A percentile compares a stretch with the other conserved stretches of the same genome.
Conservation (phyloP, 176 grass and related monocot genomes). For the Eragrostis curvula region DNA sequence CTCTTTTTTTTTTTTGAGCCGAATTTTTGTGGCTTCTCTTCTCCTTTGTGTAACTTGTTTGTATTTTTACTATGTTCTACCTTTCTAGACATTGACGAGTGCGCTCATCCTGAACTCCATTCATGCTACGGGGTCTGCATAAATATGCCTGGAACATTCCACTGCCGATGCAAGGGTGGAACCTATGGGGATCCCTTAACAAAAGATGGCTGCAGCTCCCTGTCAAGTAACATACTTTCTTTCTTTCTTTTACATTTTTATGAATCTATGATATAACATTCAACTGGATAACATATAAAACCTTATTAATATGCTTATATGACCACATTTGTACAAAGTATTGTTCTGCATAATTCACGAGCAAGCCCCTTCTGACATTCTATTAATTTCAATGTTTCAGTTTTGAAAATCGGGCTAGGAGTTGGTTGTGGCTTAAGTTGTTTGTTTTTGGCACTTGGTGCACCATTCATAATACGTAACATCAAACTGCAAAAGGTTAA, state of each 20-base stretch:
- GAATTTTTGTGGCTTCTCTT: no score
- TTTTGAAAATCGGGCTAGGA: slow-evolving; percentile 38
- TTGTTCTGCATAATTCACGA: no score
- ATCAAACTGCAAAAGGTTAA: no score
- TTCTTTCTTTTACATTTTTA: no score
- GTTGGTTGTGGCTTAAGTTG: slow-evolving; percentile 24
- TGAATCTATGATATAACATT: no score
- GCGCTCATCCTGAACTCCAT: neutral
- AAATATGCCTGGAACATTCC: slow-evolving; percentile 8
- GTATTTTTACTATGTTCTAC: neutral
- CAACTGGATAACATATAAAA: no score
- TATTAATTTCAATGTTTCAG: neutral
- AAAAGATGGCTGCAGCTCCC: neutral
- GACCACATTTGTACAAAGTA: neutral
- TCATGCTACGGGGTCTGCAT: slow-evolving; percentile 29
- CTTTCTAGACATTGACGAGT: slow-evolving; percentile 34
- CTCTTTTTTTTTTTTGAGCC: no score
- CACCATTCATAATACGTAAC: no score
- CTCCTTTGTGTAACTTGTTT: no score
- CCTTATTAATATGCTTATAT: no score
- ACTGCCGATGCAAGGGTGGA: neutral
- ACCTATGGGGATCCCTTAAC: neutral
- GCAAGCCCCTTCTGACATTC: no score
- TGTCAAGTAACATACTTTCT: neutral
- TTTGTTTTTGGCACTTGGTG: slow-evolving; percentile 33